Evolutionary conservation across 768 basidiomycete species (phyloP).

Genomic region (Rhodotorula babjevae): DNA sequence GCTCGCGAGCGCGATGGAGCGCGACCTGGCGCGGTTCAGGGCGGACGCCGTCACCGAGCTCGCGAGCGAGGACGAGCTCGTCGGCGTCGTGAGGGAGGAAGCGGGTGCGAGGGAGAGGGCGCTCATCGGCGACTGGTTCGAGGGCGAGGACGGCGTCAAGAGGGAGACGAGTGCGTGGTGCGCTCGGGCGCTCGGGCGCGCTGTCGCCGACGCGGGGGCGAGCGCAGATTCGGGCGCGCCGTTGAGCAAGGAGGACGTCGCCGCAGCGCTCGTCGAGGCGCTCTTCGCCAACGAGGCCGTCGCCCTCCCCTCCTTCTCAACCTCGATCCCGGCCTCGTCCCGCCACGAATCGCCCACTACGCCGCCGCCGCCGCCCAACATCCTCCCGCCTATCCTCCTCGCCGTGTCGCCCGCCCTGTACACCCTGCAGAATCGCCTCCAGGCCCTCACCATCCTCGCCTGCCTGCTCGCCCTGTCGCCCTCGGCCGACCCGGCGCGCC

Average conservation of each 20-base stretch:
- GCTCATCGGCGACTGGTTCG: background rate
- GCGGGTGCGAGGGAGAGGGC: constrained; percentile 11
- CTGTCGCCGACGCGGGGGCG: background rate
- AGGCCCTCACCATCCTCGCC: constrained; percentile 33
- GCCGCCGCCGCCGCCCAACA: background rate
- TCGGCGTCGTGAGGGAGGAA: constrained; percentile 3
- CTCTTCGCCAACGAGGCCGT: constrained; percentile 14
- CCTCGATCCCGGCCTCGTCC: background rate
- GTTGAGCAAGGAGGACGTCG: background rate
- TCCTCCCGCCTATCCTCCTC: constrained; percentile 18
- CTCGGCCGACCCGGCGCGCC: background rate
- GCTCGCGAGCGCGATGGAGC: constrained; percentile 5
- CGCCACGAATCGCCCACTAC: too few species aligned
- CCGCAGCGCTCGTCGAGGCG: background rate
- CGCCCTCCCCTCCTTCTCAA: background rate
- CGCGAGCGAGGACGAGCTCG: background rate
- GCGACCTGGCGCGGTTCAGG: constrained; percentile 12
- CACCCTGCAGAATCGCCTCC: constrained; percentile 26
- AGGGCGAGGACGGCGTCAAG: background rate
- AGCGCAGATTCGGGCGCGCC: too few species aligned
- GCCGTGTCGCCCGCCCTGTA: constrained; percentile 8
- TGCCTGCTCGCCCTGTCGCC: constrained; percentile 11
- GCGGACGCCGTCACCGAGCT: background rate
- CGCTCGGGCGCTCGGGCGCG: background rate
- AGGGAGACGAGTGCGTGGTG: background rate